Conservation (phyloP, 176 grass and related monocot species). For the Eleusine indica region DNA sequence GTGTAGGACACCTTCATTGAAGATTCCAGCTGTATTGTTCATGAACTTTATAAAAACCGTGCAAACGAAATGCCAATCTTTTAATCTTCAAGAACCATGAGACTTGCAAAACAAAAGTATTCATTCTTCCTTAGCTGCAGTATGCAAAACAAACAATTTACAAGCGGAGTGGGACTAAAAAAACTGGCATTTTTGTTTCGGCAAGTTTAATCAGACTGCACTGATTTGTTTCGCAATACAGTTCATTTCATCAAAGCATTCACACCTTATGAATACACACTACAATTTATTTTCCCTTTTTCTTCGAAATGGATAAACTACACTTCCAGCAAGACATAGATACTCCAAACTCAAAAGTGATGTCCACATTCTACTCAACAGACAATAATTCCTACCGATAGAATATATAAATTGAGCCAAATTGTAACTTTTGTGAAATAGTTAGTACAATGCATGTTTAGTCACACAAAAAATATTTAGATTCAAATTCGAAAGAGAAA, state of each 20-base stretch:
- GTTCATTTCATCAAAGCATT: neutral
- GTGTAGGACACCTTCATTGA: neutral
- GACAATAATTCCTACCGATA: neutral
- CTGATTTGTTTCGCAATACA: neutral
- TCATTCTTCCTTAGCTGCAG: neutral
- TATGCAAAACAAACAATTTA: conserved; percentile 1
- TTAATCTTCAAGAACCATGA: neutral
- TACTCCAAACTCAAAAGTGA: neutral
- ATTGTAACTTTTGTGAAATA: neutral
- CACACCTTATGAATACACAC: neutral
- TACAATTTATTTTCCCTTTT: neutral
- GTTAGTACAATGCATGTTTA: neutral
- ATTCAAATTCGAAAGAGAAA: neutral
- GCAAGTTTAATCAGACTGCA: neutral
- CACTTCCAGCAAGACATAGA: neutral
- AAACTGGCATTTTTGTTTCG: neutral
- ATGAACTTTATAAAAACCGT: neutral
- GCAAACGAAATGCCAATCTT: neutral
- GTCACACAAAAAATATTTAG: neutral
- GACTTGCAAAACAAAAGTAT: neutral
- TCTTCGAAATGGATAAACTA: neutral
- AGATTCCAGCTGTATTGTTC: neutral
- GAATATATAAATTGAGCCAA: neutral
- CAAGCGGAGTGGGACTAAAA: neutral
- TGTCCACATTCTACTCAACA: conserved; percentile 20